phyloP scores from a whole-genome alignment of 2,329 filamentous ascomycete species.

The Alternaria gaisen region DNA sequence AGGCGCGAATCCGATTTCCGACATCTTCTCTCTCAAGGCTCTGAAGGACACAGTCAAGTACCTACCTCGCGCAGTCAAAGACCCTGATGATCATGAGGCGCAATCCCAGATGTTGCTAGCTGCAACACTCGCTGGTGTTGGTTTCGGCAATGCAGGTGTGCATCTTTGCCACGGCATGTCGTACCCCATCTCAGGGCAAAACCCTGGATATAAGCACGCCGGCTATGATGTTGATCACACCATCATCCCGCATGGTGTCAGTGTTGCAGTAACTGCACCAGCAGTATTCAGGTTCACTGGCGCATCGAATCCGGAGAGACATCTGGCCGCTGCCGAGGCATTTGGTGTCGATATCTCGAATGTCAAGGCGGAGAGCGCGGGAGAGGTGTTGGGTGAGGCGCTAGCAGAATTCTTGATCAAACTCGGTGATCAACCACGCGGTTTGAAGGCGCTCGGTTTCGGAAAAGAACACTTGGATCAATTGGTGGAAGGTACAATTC shows the following conservation, averaged over 20 bases:
- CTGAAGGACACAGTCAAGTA: conserved; percentile 88
- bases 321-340: conserved; percentile 85
- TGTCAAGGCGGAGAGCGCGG: conserved; percentile 88
- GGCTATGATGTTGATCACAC: conserved; percentile 82
- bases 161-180: conserved; percentile 93
- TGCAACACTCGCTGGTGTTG: conserved; percentile 91
- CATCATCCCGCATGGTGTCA: conserved; percentile 95
- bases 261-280: conserved; percentile 90
- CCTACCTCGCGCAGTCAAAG: conserved; percentile 83
- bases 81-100: conserved; percentile 91
- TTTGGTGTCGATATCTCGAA: conserved; percentile 91
- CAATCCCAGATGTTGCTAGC: conserved; percentile 96
- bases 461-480: conserved; percentile 76
- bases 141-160: conserved; percentile 97
- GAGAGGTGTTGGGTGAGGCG: conserved; percentile 86
- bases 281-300: conserved; percentile 95
- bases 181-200: conserved; percentile 95
- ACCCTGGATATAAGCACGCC: conserved; percentile 85
- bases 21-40: conserved; percentile 93
- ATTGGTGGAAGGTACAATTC: conserved; percentile 92
- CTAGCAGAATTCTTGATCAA: conserved; percentile 80
- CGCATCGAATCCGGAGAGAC: conserved; percentile 89
- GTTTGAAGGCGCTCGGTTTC: conserved; percentile 86
- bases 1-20: conserved; percentile 95
- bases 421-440: conserved; percentile 89